phyloP scores from a whole-genome alignment of 2,329 filamentous ascomycete genomes.

The Phaeosphaeriaceae sp. region DNA sequence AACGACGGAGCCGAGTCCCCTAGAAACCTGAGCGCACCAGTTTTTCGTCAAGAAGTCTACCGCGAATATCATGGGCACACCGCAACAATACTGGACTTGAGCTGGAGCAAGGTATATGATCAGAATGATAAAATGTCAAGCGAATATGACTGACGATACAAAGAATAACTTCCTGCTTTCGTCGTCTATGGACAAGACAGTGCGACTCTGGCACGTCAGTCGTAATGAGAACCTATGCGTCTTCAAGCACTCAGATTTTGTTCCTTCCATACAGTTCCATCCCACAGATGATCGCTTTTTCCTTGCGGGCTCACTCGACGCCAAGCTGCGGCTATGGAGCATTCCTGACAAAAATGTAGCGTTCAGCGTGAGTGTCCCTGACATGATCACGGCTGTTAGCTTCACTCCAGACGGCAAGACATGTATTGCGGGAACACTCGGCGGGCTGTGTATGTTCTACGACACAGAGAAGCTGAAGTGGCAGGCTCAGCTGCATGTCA shows the following conservation, averaged over 20 bases:
- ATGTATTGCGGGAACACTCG: conserved; percentile 86
- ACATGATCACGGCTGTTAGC: conserved; percentile 91
- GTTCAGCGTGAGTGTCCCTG: conserved; percentile 76
- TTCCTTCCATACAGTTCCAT: conserved; percentile 94
- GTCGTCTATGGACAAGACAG: conserved; percentile 97
- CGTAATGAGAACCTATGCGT: conserved; percentile 86
- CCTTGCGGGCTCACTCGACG: conserved; percentile 88
- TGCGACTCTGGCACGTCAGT: conserved; percentile 90
- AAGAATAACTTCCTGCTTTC: conserved; percentile 93
- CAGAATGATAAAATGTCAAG: background rate
- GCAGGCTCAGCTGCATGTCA: conserved; percentile 87
- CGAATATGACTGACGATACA: background rate
- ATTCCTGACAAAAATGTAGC: conserved; percentile 96
- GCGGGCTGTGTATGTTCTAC: conserved; percentile 86
- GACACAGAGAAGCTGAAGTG: conserved; percentile 89
- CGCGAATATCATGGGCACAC: conserved; percentile 84
- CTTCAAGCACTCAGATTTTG: conserved; percentile 94
- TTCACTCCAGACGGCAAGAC: conserved; percentile 93
- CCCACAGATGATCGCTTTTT: conserved; percentile 96
- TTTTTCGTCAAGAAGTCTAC: conserved; percentile 81
- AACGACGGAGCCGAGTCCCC: conserved; percentile 59
- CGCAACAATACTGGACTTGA: conserved; percentile 85
- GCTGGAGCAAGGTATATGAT: conserved; percentile 81
- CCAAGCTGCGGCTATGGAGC: conserved; percentile 89
- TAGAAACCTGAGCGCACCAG: conserved; percentile 78